A percentile compares a stretch with the other conserved stretches of the same genome.
phyloP scores from a whole-genome alignment of 2,329 filamentous ascomycete species.

The Coniochaeta sp. region DNA sequence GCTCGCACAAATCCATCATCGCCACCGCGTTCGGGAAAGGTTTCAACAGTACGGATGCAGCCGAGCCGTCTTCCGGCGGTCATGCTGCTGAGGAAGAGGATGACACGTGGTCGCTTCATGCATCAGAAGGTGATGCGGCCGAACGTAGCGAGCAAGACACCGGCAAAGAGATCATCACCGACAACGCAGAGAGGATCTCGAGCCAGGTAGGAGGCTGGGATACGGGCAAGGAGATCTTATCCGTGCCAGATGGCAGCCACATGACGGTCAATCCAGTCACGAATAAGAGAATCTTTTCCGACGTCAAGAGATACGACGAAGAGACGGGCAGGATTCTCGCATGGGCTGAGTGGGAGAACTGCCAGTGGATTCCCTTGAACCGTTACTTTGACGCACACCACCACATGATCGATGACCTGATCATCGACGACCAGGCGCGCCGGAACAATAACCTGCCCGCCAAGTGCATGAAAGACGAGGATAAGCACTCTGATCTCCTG shows the following conservation, averaged over 20 bases:
- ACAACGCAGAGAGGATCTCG: background rate
- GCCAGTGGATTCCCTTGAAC: background rate
- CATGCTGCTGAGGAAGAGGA: background rate
- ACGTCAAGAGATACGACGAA: background rate
- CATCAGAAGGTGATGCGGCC: background rate
- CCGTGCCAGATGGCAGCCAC: background rate
- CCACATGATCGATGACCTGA: background rate
- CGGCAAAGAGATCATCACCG: background rate
- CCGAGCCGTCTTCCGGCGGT: background rate
- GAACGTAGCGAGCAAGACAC: background rate
- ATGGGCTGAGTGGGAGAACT: background rate
- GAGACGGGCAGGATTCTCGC: background rate
- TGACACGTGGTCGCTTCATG: background rate
- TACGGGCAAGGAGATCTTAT: conserved; percentile 3
- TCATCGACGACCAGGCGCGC: background rate
- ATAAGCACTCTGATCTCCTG: conserved; percentile 1
- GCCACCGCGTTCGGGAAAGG: background rate
- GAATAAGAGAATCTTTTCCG: background rate
- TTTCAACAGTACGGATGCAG: background rate
- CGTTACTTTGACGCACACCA: background rate
- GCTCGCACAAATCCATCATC: background rate
- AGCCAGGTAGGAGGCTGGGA: background rate
- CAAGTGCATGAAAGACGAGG: background rate
- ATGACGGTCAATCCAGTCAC: background rate
- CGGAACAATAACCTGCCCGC: background rate